Evolutionary conservation across 78 protist species (phyloP).

Genomic region (Dictyostelium brefeldianum): DNA sequence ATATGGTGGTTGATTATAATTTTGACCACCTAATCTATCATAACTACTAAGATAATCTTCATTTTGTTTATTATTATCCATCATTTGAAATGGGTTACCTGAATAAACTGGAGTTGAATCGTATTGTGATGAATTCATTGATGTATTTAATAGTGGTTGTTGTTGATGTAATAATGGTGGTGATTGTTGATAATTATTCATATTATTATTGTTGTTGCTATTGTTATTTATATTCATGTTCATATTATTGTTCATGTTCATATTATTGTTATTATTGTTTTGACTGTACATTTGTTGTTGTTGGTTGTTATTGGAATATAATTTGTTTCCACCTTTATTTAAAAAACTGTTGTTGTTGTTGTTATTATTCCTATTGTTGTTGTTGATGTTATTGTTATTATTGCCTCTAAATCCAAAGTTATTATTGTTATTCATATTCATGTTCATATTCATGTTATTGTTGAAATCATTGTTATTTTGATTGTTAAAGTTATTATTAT

Average conservation of each 20-base stretch:
- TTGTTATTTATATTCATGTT: background rate
- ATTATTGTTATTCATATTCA: background rate
- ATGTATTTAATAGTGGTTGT: background rate
- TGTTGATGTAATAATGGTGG: slow-evolving; percentile 10
- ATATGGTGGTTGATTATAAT: background rate
- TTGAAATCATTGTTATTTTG: background rate
- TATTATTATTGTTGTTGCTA: background rate
- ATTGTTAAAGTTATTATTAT: slow-evolving; percentile 7
- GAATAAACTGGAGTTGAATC: background rate
- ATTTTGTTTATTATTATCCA: background rate
- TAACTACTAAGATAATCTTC: background rate
- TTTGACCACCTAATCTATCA: slow-evolving; percentile 1
- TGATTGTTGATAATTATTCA: slow-evolving; percentile 5
- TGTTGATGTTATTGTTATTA: slow-evolving; percentile 12
- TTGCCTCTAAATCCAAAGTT: background rate
- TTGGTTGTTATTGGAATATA: background rate
- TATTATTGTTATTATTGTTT: background rate
- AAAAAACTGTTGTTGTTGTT: background rate
- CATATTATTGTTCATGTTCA: background rate
- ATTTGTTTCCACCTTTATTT: slow-evolving; percentile 10
- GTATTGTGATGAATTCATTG: background rate
- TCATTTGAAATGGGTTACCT: background rate
- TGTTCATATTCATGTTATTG: background rate
- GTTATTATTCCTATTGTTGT: background rate
- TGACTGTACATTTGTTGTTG: background rate